These are phyloP conservation scores for Kwoniella dejecticola DNA, from an alignment of 768 basidiomycete genomes.

Conservation along the genomic window DNA sequence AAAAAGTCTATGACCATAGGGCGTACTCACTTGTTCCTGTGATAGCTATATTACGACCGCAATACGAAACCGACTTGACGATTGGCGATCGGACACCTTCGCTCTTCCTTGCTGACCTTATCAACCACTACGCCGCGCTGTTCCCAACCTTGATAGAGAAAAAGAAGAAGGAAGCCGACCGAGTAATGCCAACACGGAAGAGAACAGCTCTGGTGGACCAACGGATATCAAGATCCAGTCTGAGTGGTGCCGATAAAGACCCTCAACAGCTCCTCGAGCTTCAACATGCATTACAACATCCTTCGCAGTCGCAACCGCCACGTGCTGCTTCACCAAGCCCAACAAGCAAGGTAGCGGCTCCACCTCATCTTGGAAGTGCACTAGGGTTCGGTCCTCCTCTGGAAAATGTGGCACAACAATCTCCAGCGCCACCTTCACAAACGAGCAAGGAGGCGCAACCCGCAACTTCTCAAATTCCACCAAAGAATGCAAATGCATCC, in stretches of 20 bases:
- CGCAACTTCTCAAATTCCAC: no score
- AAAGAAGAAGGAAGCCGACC: slow-evolving; percentile 84
- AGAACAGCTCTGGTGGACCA: slow-evolving; percentile 86
- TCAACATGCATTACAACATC: slow-evolving; percentile 60
- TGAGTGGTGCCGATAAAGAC: slow-evolving; percentile 67
- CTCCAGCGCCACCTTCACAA: neutral
- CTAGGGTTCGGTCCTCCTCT: no score
- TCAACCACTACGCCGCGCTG: slow-evolving; percentile 72
- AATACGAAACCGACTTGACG: slow-evolving; percentile 75
- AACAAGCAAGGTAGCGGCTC: neutral
- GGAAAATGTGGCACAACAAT: no score
- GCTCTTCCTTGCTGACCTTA: slow-evolving; percentile 77
- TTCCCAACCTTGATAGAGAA: slow-evolving; percentile 78
- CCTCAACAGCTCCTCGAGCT: slow-evolving; percentile 70
- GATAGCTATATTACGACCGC: slow-evolving; percentile 82
- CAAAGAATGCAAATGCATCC: no score
- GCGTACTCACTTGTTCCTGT: no score
- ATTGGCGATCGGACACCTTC: slow-evolving; percentile 89
- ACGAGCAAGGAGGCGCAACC: no score
- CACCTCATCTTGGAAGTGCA: neutral
- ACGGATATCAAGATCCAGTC: slow-evolving; percentile 75
- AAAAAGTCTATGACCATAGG: no score
- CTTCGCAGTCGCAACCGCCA: slow-evolving; percentile 40
- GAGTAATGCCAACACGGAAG: slow-evolving; percentile 78
- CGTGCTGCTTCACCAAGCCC: neutral